Percentiles rank a stretch among this genome's conserved stretches.
Conservation (phyloP, 139 green algal genomes). For the Micractinium conductrix region DNA sequence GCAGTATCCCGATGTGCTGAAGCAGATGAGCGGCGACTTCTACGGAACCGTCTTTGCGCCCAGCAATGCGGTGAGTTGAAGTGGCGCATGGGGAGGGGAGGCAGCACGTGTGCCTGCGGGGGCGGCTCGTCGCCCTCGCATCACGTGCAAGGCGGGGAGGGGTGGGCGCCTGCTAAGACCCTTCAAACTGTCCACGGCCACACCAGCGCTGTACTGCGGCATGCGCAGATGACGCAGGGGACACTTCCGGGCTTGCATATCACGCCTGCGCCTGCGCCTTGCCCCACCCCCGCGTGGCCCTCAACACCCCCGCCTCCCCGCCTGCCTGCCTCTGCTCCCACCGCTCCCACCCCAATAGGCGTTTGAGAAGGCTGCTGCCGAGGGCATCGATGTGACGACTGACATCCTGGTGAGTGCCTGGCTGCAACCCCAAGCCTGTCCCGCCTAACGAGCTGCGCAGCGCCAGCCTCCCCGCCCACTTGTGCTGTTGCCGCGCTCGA, state of each 20-base stretch:
- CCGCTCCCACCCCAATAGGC: too few relatives aligned
- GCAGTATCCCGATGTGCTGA: not conserved
- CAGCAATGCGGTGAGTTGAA: not conserved
- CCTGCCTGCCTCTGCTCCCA: not conserved
- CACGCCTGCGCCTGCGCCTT: too few relatives aligned
- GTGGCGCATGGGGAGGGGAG: not conserved
- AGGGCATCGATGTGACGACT: not conserved
- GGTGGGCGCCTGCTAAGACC: not conserved
- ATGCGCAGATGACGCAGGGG: too few relatives aligned
- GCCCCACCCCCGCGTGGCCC: too few relatives aligned
- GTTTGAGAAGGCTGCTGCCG: not conserved
- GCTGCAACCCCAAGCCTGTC: too few relatives aligned
- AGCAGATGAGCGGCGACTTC: not conserved
- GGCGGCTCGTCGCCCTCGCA: not conserved
- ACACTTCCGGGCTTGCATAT: too few relatives aligned
- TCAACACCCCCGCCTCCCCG: too few relatives aligned
- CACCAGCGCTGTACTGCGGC: too few relatives aligned
- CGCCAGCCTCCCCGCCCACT: too few relatives aligned
- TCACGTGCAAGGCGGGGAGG: not conserved
- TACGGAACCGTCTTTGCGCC: constrained; percentile 19
- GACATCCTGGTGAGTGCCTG: constrained; percentile 5
- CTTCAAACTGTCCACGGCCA: not conserved
- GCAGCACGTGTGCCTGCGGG: not conserved
- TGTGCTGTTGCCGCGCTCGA: not conserved
- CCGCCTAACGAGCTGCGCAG: not conserved